Evolutionary conservation across 2,329 filamentous ascomycete species (phyloP).

Genomic region (Monilinia polystroma): DNA sequence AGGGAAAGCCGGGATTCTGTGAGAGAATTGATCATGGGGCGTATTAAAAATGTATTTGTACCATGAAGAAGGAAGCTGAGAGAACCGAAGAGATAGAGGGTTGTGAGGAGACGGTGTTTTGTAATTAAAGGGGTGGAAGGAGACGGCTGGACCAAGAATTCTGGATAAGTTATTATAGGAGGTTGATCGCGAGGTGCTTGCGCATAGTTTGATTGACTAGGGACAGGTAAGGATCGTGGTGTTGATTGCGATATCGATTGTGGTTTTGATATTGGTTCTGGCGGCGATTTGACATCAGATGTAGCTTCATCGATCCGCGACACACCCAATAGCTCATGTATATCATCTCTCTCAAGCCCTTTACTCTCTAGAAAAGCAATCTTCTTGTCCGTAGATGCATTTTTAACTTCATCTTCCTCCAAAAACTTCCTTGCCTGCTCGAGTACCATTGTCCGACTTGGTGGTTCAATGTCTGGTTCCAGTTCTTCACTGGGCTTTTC

Average conservation of each 20-base stretch:
- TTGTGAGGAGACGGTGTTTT: conserved; percentile 56
- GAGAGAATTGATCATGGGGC: conserved; percentile 55
- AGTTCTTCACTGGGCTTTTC: conserved; percentile 1
- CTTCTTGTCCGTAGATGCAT: conserved; percentile 71
- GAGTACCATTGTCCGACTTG: conserved; percentile 43
- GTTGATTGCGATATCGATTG: neutral
- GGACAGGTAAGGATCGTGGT: neutral
- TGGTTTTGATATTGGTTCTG: conserved; percentile 1
- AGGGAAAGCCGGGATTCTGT: conserved; percentile 54
- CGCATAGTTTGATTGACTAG: conserved; percentile 42
- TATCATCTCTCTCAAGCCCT: conserved; percentile 65
- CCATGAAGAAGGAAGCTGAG: conserved; percentile 67
- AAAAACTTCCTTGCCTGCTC: conserved; percentile 76
- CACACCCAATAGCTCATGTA: conserved; percentile 61
- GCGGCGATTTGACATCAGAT: conserved; percentile 3
- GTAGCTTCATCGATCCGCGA: conserved; percentile 35
- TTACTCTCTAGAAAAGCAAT: conserved; percentile 74
- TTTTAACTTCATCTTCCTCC: conserved; percentile 67
- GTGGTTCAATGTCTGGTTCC: conserved; percentile 19
- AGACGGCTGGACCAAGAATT: conserved; percentile 60
- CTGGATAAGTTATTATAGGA: conserved; percentile 68
- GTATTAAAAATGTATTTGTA: conserved; percentile 65
- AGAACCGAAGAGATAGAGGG: conserved; percentile 57
- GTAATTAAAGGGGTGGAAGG: conserved; percentile 60
- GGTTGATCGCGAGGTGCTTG: conserved; percentile 44